Evolutionary conservation across 345 rosid genomes (phyloP).

Genomic region (Jatropha curcas): DNA sequence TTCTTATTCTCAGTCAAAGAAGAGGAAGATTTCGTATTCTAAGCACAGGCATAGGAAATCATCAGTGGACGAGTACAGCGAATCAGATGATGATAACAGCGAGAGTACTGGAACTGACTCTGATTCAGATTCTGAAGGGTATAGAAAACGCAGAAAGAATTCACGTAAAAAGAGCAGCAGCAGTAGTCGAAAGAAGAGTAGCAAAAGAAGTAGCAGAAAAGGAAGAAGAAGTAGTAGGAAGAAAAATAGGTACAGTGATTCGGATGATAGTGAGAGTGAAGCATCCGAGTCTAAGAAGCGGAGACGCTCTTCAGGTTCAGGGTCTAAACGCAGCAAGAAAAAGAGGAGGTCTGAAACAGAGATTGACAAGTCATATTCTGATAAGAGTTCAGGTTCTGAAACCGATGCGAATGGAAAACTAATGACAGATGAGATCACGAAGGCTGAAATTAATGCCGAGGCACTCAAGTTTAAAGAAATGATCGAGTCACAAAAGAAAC

Average conservation of each 20-base stretch:
- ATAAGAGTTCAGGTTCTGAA: constrained; percentile 40
- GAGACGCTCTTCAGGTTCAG: constrained; percentile 25
- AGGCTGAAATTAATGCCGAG: constrained; percentile 63
- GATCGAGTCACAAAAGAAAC: constrained; percentile 80
- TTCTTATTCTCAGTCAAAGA: constrained; percentile 37
- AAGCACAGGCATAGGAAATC: constrained; percentile 32
- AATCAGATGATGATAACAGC: constrained; percentile 47
- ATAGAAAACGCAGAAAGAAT: constrained; percentile 36
- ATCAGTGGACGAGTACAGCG: constrained; percentile 30
- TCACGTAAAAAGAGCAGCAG: constrained; percentile 30
- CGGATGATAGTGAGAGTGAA: constrained; percentile 26
- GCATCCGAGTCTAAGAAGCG: constrained; percentile 45
- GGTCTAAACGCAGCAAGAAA: constrained; percentile 38
- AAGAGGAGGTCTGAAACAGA: constrained; percentile 43
- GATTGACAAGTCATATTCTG: constrained; percentile 26
- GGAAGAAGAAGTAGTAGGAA: constrained; percentile 27
- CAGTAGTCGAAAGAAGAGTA: constrained; percentile 36
- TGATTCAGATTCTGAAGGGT: constrained; percentile 44
- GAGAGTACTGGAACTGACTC: constrained; percentile 49
- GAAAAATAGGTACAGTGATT: constrained; percentile 24
- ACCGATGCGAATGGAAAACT: constrained; percentile 32
- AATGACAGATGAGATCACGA: constrained; percentile 43
- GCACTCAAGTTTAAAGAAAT: constrained; percentile 66
- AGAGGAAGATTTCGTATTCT: constrained; percentile 35
- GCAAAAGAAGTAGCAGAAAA: constrained; percentile 24